Evolutionary conservation across 768 basidiomycete species (phyloP), one percentile per base, ranked within the genome.

Genomic region (Lactifluus pinguis): DNA sequence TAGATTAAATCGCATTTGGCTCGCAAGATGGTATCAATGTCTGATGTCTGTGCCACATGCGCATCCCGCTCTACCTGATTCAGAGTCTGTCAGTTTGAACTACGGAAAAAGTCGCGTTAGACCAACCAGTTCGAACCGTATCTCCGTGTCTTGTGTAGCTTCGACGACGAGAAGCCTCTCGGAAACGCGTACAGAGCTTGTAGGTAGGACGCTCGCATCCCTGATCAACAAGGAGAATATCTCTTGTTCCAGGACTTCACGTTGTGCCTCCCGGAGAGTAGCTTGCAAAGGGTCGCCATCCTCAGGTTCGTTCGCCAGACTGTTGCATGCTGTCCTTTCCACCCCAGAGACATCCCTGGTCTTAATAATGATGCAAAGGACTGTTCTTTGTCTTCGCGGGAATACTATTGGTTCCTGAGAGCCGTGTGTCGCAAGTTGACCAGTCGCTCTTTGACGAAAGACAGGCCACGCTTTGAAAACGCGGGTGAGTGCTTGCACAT

Each of bases 91-190:
- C 15, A 61, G 55, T 38, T 29, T 1, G 42, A 34, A 48, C 30
- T 6, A 44, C 36, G 14, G 13, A 50, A 61, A 52, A 2, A 15
- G 38, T 30, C 9, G 29, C 32, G 36, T 25, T 17, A 30, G 13
- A 74, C 80, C 65, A 67, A 90, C 87, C 69, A 92, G 74, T 71
- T 92, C 87, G 66, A 92, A 87, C 29, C 76, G 78, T 32, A 92
- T 73, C 61, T 88, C 85, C 19, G 80, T 76, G 21, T 77, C 83
- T 57, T 85, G 83, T 19, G 88, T 85, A n/a, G 83, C 85, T 60
- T 90, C 87, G 55, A 93, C 80, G 38, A 81, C 80, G 32, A 93
- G 84, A 44, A 87, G 75, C 39, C 87, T 80, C 68, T 93, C 91
- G 3, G 89, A 86, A 6, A 92, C 89, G 29, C 83, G 80, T 11